Evolutionary conservation across 805 yeast species (phyloP).

Genomic region (Teunomyces panamensis): DNA sequence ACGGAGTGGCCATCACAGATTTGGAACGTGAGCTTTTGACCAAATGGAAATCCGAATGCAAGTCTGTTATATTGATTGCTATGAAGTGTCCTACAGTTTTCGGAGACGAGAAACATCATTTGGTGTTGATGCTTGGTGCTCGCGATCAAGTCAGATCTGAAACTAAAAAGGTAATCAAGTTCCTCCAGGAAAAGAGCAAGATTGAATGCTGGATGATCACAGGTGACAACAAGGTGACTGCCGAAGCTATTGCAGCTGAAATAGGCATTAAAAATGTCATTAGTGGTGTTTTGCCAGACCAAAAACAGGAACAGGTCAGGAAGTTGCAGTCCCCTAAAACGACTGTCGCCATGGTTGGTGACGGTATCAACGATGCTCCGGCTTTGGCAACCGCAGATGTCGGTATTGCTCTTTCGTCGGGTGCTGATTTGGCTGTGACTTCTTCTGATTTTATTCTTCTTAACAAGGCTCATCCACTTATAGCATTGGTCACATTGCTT

Average conservation of each 20-base stretch:
- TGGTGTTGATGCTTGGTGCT: constrained; percentile 52
- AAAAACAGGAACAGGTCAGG: constrained; percentile 59
- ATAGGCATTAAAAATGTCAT: constrained; percentile 61
- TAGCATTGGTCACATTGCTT: constrained; percentile 53
- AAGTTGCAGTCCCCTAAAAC: constrained; percentile 45
- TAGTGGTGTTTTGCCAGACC: constrained; percentile 72
- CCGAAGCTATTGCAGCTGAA: constrained; percentile 61
- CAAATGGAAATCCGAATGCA: constrained; percentile 61
- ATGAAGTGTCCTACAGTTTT: constrained; percentile 27
- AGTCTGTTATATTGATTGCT: constrained; percentile 61
- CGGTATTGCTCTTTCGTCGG: constrained; percentile 73
- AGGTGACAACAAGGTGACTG: constrained; percentile 69
- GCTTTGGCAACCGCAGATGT: constrained; percentile 73
- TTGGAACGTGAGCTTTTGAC: constrained; percentile 35
- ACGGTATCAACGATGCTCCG: constrained; percentile 83
- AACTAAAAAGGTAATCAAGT: constrained; percentile 46
- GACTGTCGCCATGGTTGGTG: constrained; percentile 71
- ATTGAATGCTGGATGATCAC: constrained; percentile 73
- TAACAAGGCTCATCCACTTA: constrained; percentile 49
- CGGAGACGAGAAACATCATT: constrained; percentile 28
- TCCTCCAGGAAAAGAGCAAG: constrained; percentile 29
- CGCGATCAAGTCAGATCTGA: constrained; percentile 63
- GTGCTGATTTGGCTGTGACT: constrained; percentile 72
- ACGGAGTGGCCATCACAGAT: constrained; percentile 35
- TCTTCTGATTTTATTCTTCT: constrained; percentile 72